These are phyloP conservation scores for Telopea speciosissima DNA, from an alignment of 177 flowering plant species.

Conservation along the genomic window DNA sequence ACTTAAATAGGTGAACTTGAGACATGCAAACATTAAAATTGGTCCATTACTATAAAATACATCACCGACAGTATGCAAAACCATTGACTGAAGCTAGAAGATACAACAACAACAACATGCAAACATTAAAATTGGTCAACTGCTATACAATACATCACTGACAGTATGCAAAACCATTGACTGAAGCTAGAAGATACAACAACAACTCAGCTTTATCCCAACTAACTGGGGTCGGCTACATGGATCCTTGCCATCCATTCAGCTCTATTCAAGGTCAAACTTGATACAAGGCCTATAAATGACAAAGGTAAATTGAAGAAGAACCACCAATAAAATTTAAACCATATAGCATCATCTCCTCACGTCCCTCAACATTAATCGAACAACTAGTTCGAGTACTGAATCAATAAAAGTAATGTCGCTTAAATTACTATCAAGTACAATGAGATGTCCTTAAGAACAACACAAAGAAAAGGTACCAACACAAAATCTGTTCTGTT, in stretches of 20 bases:
- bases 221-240: too few species aligned
- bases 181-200: not conserved
- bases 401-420: not conserved
- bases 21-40: too few species aligned
- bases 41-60: not conserved
- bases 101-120: not conserved
- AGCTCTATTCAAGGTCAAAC: too few species aligned
- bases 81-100: not conserved
- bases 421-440: not conserved
- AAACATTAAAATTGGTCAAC: not conserved
- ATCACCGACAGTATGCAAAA: too few species aligned
- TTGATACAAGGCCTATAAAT: too few species aligned
- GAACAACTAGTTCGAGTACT: not conserved
- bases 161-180: not conserved
- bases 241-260: too few species aligned
- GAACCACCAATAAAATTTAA: not conserved
- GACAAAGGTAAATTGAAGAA: not conserved
- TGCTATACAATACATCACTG: not conserved
- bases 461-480: constrained; percentile 3
- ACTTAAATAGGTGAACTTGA: too few species aligned
- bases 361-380: not conserved
- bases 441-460: not conserved
- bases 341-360: not conserved
- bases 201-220: too few species aligned
- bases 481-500: constrained; percentile 10